Percentiles rank a stretch among this genome's conserved stretches.
Conservation (phyloP, 345 rosid genomes). For the Eucalyptus curtisii region DNA sequence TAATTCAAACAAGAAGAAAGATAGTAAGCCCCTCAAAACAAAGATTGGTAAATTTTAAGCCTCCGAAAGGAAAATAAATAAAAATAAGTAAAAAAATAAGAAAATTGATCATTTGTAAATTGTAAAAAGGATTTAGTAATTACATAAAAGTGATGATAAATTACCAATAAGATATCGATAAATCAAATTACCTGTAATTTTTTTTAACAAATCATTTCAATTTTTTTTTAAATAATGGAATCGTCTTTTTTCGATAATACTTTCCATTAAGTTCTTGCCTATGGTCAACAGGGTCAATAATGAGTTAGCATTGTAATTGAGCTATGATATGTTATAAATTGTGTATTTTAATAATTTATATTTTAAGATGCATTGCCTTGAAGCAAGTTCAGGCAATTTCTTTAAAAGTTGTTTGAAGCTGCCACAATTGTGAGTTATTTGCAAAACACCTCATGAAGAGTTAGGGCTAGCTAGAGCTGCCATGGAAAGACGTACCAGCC, state of each 20-base stretch:
- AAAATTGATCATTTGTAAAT: background rate
- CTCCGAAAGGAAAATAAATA: background rate
- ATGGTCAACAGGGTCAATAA: background rate
- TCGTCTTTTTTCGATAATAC: background rate
- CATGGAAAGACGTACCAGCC: background rate
- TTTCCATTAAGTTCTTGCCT: background rate
- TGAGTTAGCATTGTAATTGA: background rate
- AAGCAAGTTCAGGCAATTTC: background rate
- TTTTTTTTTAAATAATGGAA: background rate
- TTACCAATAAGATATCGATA: background rate
- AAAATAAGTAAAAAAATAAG: background rate
- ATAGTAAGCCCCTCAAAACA: background rate
- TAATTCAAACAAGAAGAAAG: background rate
- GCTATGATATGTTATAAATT: background rate
- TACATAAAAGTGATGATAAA: background rate
- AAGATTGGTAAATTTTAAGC: background rate
- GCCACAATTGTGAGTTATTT: background rate
- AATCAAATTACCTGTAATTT: background rate
- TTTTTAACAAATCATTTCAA: background rate
- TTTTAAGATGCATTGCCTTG: background rate
- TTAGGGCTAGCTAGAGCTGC: background rate
- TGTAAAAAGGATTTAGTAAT: background rate
- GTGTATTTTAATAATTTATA: background rate
- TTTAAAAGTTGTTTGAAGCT: background rate
- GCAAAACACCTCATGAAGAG: background rate